Evolutionary conservation across 257 asterid species (phyloP).

Genomic region (Fraxinus quadrangulata): DNA sequence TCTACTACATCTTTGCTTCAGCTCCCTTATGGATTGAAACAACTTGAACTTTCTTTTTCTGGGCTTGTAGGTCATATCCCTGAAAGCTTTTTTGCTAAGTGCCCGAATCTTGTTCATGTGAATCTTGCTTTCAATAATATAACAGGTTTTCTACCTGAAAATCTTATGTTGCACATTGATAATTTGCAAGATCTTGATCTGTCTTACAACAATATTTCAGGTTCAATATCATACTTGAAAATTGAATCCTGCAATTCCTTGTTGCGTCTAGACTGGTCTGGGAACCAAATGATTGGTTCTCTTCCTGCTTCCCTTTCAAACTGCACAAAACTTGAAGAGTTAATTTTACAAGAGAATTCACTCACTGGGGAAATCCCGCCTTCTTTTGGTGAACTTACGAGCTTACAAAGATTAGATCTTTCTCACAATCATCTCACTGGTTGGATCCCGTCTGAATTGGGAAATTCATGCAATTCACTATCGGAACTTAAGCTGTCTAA

Average conservation of each 20-base stretch:
- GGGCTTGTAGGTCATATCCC: constrained; percentile 67
- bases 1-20: constrained; percentile 55
- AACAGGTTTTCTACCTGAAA: constrained; percentile 61
- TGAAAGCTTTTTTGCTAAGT: constrained; percentile 48
- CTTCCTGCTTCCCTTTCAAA: constrained; percentile 65
- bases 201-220: constrained; percentile 77
- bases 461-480: constrained; percentile 58
- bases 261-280: constrained; percentile 69
- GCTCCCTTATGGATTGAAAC: constrained; percentile 54
- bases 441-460: constrained; percentile 83
- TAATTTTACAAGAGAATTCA: constrained; percentile 53
- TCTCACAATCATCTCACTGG: constrained; percentile 76
- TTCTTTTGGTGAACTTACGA: constrained; percentile 58
- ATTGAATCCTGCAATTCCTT: constrained; percentile 68
- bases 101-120: constrained; percentile 68
- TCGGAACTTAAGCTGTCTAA: constrained; percentile 69
- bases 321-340: constrained; percentile 61
- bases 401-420: constrained; percentile 69
- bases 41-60: constrained; percentile 67
- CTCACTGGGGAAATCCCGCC: constrained; percentile 67
- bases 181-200: constrained; percentile 67
- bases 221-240: constrained; percentile 49
- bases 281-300: constrained; percentile 57
- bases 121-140: constrained; percentile 77
- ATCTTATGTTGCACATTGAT: constrained; percentile 48